Percentiles rank a stretch among this genome's conserved stretches.
Conservation (phyloP, 1,284 basidiomycete species). For the Lentinula novae-zelandiae region DNA sequence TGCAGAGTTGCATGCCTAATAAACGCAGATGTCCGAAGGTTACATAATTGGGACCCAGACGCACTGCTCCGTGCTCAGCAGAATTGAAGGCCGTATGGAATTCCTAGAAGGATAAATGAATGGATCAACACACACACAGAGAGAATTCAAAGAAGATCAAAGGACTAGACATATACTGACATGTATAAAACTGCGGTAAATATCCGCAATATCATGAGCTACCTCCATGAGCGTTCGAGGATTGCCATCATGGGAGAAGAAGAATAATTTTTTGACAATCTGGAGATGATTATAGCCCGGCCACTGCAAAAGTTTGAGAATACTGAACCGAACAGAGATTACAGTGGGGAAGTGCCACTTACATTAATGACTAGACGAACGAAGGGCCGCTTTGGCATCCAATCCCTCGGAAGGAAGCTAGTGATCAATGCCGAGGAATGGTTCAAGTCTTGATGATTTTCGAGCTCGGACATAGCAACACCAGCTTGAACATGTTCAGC, state of each 20-base stretch:
- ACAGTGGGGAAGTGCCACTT: neutral
- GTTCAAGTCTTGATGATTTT: neutral
- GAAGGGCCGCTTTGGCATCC: neutral
- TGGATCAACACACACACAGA: neutral
- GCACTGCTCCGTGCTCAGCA: neutral
- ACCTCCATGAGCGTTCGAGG: neutral
- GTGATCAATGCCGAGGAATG: neutral
- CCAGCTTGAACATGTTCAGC: neutral
- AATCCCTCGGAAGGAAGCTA: neutral
- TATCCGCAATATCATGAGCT: neutral
- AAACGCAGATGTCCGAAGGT: constrained; percentile 7
- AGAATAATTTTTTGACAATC: neutral
- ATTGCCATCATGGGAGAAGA: neutral
- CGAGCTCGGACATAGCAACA: constrained; percentile 4
- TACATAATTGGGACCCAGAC: neutral
- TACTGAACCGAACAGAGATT: too few species aligned
- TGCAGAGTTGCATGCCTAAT: neutral
- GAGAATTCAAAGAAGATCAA: neutral
- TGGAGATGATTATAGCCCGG: constrained; percentile 1
- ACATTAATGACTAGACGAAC: neutral
- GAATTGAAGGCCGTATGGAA: neutral
- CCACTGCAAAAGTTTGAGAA: neutral
- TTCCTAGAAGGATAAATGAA: neutral
- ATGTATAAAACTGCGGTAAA: constrained; percentile 2
- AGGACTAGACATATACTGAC: neutral